Evolutionary conservation across 345 rosid genomes (phyloP).

Genomic region (Eucalyptus rudis): DNA sequence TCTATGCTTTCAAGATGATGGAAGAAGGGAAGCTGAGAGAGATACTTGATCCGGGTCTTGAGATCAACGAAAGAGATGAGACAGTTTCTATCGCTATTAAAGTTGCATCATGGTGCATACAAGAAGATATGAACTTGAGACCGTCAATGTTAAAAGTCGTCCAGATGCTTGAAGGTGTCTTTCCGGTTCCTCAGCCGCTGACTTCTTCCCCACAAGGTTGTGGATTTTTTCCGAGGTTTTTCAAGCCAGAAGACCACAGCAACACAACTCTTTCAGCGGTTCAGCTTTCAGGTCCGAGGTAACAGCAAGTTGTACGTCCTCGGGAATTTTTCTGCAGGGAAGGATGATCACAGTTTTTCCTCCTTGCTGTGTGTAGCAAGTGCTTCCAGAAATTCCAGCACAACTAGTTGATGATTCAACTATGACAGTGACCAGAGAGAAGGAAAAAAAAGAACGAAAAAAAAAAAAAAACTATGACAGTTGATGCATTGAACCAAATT

Average conservation of each 20-base stretch:
- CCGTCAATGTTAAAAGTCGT: conserved; percentile 76
- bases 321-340: not conserved
- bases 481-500: not conserved
- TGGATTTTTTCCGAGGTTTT: conserved; percentile 36
- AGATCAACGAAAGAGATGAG: conserved; percentile 24
- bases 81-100: conserved; percentile 37
- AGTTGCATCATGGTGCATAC: conserved; percentile 88
- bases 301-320: conserved; percentile 1
- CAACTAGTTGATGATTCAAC: not conserved
- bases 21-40: conserved; percentile 69
- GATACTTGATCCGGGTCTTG: conserved; percentile 48
- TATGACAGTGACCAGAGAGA: not conserved
- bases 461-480: not conserved
- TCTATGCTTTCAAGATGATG: conserved; percentile 88
- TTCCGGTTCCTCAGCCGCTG: conserved; percentile 49
- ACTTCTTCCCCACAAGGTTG: conserved; percentile 41
- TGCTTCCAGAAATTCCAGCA: not conserved
- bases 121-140: conserved; percentile 75
- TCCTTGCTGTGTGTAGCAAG: not conserved
- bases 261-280: conserved; percentile 59
- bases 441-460: too few relatives aligned
- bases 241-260: conserved; percentile 48
- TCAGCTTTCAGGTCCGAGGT: conserved; percentile 89
- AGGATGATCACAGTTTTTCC: not conserved
- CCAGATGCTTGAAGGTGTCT: conserved; percentile 90